Conservation (phyloP, 306 rosid genomes). For the Cicer cuneatum region DNA sequence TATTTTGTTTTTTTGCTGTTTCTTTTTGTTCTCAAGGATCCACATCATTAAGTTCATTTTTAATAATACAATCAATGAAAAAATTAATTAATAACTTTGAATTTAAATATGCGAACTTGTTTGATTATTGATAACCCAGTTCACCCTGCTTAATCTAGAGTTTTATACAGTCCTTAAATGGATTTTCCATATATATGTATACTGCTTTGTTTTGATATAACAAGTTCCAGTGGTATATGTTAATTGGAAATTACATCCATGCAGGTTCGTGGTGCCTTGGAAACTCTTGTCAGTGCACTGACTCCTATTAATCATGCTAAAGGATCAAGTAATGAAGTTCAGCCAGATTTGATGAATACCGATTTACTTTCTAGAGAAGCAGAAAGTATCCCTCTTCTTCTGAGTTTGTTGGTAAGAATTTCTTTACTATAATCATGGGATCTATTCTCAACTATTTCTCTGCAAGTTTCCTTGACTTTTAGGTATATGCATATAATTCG, state of each 20-base stretch:
- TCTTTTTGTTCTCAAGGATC: slow-evolving; percentile 27
- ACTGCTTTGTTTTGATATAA: slow-evolving; percentile 24
- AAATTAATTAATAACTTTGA: not conserved
- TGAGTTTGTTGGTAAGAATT: slow-evolving; percentile 83
- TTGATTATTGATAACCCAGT: slow-evolving; percentile 3
- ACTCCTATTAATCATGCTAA: slow-evolving; percentile 80
- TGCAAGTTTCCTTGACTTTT: slow-evolving; percentile 34
- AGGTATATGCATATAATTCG: slow-evolving; percentile 35
- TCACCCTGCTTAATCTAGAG: slow-evolving; percentile 4
- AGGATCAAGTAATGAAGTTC: slow-evolving; percentile 74
- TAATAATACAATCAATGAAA: not conserved
- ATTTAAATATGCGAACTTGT: slow-evolving; percentile 29
- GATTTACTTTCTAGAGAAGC: slow-evolving; percentile 93
- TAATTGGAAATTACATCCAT: slow-evolving; percentile 36
- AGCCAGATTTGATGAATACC: slow-evolving; percentile 82
- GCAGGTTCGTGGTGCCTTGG: slow-evolving; percentile 93
- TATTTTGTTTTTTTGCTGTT: slow-evolving; percentile 3
- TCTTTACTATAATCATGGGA: slow-evolving; percentile 35
- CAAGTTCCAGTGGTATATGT: slow-evolving; percentile 30
- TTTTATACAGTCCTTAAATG: not conserved
- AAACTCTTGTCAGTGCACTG: slow-evolving; percentile 86
- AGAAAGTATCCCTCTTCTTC: slow-evolving; percentile 83
- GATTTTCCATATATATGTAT: not conserved
- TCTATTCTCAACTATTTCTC: not conserved
- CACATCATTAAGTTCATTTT: slow-evolving; percentile 11